Evolutionary conservation across 495 filamentous ascomycete species (phyloP).

Genomic region (Collariella sp.): DNA sequence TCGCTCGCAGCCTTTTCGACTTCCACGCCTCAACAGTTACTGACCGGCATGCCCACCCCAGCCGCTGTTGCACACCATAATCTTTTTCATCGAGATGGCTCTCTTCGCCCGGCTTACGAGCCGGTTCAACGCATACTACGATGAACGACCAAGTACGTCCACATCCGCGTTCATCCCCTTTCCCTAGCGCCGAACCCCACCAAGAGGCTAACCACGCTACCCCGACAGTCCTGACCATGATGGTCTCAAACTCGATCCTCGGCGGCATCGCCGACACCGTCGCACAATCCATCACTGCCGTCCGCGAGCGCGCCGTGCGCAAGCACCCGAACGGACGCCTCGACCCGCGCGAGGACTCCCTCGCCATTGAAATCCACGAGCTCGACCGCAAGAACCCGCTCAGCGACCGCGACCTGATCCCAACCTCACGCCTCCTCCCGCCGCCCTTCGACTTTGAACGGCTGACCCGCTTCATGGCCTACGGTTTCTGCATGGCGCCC

Average conservation of each 20-base stretch:
- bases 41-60: conserved; percentile 30
- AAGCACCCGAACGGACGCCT: conserved; percentile 37
- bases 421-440: conserved; percentile 50
- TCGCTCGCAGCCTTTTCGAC: conserved; percentile 2
- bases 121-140: conserved; percentile 91
- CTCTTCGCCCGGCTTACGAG: conserved; percentile 69
- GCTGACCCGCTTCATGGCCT: conserved; percentile 87
- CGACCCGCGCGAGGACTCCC: conserved; percentile 52
- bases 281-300: conserved; percentile 83
- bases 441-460: conserved; percentile 94
- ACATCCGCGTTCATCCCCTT: neutral
- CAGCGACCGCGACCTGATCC: conserved; percentile 56
- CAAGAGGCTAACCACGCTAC: neutral
- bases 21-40: neutral
- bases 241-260: conserved; percentile 94
- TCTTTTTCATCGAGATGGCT: conserved; percentile 83
- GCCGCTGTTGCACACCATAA: conserved; percentile 79
- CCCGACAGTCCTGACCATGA: conserved; percentile 78
- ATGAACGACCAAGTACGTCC: conserved; percentile 64
- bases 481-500: conserved; percentile 92
- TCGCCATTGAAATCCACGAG: conserved; percentile 85
- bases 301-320: conserved; percentile 57
- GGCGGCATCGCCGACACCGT: conserved; percentile 83
- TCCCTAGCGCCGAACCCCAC: neutral
- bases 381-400: conserved; percentile 77